Percentiles rank a stretch among this genome's conserved stretches.
Evolutionary conservation across 2,329 filamentous ascomycete genomes (phyloP).

Genomic region (Harringtonia aguacate): DNA sequence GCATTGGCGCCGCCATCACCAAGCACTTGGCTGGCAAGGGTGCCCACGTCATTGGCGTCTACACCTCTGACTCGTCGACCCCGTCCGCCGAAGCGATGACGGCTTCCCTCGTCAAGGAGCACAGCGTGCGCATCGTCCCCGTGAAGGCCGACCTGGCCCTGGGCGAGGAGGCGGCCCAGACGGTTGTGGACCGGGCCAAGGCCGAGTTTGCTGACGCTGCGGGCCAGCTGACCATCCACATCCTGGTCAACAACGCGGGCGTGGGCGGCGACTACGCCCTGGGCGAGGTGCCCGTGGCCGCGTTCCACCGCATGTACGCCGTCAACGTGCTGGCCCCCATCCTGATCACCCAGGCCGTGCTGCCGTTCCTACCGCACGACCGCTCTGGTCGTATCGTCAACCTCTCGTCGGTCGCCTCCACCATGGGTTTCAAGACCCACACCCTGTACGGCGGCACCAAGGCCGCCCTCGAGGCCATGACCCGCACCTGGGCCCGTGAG

Average conservation of each 20-base stretch:
- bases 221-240: conserved; percentile 11
- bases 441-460: conserved; percentile 11
- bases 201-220: too few relatives aligned
- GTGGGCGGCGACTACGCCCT: conserved; percentile 2
- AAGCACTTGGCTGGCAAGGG: too few relatives aligned
- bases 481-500: conserved; percentile 11
- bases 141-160: too few relatives aligned
- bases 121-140: too few relatives aligned
- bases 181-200: too few relatives aligned
- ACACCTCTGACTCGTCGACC: too few relatives aligned
- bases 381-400: conserved; percentile 12
- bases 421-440: conserved; percentile 3
- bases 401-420: conserved; percentile 8
- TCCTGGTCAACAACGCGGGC: conserved; percentile 12
- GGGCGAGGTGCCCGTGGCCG: conserved; percentile 4
- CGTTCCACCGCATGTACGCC: conserved; percentile 9
- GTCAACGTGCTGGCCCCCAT: conserved; percentile 12
- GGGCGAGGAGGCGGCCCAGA: too few relatives aligned
- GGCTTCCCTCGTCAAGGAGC: too few relatives aligned
- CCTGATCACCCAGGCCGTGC: conserved; percentile 11
- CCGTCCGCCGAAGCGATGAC: too few relatives aligned
- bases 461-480: conserved; percentile 11
- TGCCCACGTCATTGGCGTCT: too few relatives aligned
- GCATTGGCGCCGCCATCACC: too few relatives aligned
- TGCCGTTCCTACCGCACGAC: conserved; percentile 3